Evolutionary conservation across 1,284 basidiomycete genomes (phyloP), one percentile per base, ranked within the genome.

Genomic region (Trichosporon sp.): DNA sequence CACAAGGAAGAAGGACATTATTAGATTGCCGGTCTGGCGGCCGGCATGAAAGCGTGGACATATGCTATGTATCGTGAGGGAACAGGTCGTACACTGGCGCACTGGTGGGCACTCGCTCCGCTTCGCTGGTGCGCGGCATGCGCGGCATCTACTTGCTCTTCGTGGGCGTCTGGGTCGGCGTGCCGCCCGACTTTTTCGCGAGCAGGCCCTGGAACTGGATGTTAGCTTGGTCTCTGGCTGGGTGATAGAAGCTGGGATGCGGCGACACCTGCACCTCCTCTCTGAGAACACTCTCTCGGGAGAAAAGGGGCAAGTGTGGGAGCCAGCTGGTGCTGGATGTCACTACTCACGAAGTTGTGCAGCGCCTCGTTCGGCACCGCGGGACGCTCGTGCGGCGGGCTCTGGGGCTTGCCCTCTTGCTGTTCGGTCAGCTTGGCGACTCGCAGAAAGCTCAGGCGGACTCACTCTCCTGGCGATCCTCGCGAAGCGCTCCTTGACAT

Each of bases 281-380:
- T n/a, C n/a, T n/a, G n/a, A n/a, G n/a, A n/a, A n/a, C n/a, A n/a
- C n/a, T n/a, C n/a, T n/a, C n/a, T n/a, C n/a, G n/a, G n/a, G n/a
- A n/a, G n/a, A n/a, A n/a, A n/a, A n/a, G n/a, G n/a, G n/a, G n/a
- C n/a, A n/a, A n/a, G n/a, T n/a, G n/a, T n/a, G n/a, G n/a, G n/a
- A n/a, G n/a, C n/a, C n/a, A n/a, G n/a, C 70, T 81, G 80, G 71
- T 80, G 80, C 79, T 81, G 72, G 3, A 21, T 47, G 67, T 70
- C 25, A 68, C 18, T 3, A 77, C 81, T 74, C 53, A 82, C 82
- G 67, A 83, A 83, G 68, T 82, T 82, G 72, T 81, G 80, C 58
- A 83, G 71, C 15, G 81, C 80, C 70, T 82, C 83, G 73, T 81
- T 81, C 3, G 76, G 77, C 62, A 77, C 75, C 12, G 74, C 69